Base-by-base conservation (phyloP, 805 yeast genomes). In the Lachancea waltii region DNA sequence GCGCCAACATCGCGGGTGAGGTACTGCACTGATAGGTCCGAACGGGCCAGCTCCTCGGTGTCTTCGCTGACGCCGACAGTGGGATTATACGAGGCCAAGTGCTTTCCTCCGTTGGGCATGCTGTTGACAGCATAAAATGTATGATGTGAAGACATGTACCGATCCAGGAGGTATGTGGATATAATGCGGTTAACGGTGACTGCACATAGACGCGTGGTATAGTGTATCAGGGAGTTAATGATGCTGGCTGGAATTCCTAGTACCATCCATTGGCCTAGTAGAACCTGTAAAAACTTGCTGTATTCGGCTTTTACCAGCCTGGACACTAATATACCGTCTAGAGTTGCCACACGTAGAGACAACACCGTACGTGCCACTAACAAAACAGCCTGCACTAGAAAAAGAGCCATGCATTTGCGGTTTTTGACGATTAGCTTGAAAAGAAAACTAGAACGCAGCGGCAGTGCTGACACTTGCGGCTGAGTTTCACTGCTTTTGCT, bases 251-350 rank as follows among this genome's bases (percentile, higher is more conserved):
- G 97, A 7, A 86, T 57, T 8, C 96, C 95, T 10, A 89, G 67
- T 11, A 76, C 50, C 80, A 89, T 75, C 97, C 97, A 89, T 51
- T 75, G 68, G 5, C 64, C 64, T 2, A 73, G 66, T 39, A 87
- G 60, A 20, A 81, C 70, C 43, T 72, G 70, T 40, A 79, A 64
- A 52, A 89, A 87, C 31, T 68, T 69, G 33, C 70, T 67, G 44
- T 86, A 81, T 35, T 72, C 70, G 45, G 81, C 85, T 28, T 81
- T 72, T 20, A 89, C 84, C 48, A 89, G 69, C 1, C 85, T 76
- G 0, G 95, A 85, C 4, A 89, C 95, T 38, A 89, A 65, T 53
- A 70, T 68, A 47, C 97, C 97, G 59, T 89, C 97, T 41, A 89
- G 67, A 9, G 81, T 75, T 5, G 97, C 96, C 11, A 87, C 89